Percentiles rank a stretch among this genome's conserved stretches.
phyloP scores from a whole-genome alignment of 2,329 filamentous ascomycete genomes.

The Acrodontium crateriforme region DNA sequence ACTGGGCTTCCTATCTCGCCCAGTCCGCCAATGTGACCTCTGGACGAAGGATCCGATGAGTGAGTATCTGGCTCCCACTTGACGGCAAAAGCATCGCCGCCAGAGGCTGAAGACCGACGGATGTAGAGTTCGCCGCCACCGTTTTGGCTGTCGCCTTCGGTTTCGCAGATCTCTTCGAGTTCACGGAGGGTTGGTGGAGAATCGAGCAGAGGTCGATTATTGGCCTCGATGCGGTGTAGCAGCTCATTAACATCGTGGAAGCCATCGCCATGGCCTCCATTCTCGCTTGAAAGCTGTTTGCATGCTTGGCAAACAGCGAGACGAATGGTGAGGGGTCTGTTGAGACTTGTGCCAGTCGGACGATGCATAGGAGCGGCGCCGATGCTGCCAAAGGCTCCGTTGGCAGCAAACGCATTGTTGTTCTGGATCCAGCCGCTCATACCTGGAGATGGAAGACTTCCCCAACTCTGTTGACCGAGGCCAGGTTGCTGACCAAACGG shows the following conservation, averaged over 20 bases:
- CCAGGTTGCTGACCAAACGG: constrained; percentile 24
- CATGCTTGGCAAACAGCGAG: constrained; percentile 67
- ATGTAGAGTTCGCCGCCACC: constrained; percentile 80
- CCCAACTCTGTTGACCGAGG: constrained; percentile 26
- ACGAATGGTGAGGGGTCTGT: constrained; percentile 53
- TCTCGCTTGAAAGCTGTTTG: constrained; percentile 41
- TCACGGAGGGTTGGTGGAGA: constrained; percentile 48
- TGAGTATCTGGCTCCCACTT: constrained; percentile 26
- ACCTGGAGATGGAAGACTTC: constrained; percentile 20
- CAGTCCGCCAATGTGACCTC: constrained; percentile 18
- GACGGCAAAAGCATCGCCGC: constrained; percentile 24
- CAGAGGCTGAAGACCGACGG: constrained; percentile 34
- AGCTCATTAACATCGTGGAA: constrained; percentile 57
- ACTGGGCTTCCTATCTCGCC: constrained; percentile 37
- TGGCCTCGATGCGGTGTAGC: constrained; percentile 46
- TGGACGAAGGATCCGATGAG: constrained; percentile 16
- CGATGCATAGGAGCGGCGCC: constrained; percentile 34
- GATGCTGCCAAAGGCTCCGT: constrained; percentile 36
- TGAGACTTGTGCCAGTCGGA: constrained; percentile 12
- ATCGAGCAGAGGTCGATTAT: constrained; percentile 46
- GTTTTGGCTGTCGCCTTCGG: constrained; percentile 72
- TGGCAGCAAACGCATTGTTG: constrained; percentile 28
- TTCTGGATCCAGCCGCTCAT: constrained; percentile 22
- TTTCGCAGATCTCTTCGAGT: constrained; percentile 74
- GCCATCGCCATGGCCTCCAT: constrained; percentile 38